Evolutionary conservation across 2,329 filamentous ascomycete species (phyloP).

Genomic region (Dactylellina leptospora): DNA sequence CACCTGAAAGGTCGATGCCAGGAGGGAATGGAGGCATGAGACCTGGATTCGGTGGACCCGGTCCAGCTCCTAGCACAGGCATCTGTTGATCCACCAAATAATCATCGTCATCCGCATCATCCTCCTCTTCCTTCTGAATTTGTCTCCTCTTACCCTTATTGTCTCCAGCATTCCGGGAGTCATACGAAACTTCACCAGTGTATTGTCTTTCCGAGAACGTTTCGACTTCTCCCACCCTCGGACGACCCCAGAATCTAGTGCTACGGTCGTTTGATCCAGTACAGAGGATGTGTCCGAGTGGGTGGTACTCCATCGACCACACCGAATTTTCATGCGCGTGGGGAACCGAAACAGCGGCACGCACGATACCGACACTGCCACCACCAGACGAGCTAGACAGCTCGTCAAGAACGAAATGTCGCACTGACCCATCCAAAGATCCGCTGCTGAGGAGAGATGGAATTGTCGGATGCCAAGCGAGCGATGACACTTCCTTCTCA

Average conservation of each 20-base stretch:
- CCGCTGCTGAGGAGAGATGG: constrained; percentile 88
- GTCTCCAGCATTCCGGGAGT: constrained; percentile 83
- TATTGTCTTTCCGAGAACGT: constrained; percentile 92
- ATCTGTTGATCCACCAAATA: constrained; percentile 90
- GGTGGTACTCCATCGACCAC: constrained; percentile 98
- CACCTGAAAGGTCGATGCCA: constrained; percentile 38
- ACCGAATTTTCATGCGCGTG: constrained; percentile 94
- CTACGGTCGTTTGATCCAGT: constrained; percentile 97
- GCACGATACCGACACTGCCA: constrained; percentile 83
- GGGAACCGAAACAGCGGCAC: constrained; percentile 84
- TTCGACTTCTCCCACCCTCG: constrained; percentile 84
- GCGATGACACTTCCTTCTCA: constrained; percentile 92
- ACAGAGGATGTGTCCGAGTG: constrained; percentile 90
- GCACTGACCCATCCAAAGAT: constrained; percentile 85
- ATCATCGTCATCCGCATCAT: constrained; percentile 94
- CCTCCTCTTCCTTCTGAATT: constrained; percentile 76
- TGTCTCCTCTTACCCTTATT: constrained; percentile 73
- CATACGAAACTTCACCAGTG: constrained; percentile 90
- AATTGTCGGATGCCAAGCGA: constrained; percentile 94
- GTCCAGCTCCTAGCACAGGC: constrained; percentile 61
- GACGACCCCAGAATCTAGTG: constrained; percentile 94
- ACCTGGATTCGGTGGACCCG: constrained; percentile 31
- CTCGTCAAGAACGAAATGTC: constrained; percentile 95
- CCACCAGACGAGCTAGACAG: constrained; percentile 80
- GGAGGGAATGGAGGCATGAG: constrained; percentile 35